Conservation (phyloP, 371 early-diverging fungal genomes). For the Dinochytrium kinnereticum region DNA sequence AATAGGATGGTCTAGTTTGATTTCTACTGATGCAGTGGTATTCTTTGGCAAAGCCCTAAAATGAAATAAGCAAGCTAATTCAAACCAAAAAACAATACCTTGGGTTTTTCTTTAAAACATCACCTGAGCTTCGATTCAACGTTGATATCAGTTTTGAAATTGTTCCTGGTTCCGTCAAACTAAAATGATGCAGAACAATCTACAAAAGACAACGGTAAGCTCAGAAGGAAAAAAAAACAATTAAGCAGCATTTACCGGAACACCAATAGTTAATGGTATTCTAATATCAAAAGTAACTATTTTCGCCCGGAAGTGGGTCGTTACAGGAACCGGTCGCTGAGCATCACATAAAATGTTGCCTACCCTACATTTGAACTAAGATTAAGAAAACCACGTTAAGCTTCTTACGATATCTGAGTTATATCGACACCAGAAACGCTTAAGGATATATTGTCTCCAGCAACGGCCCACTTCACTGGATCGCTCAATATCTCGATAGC, state of each 20-base stretch:
- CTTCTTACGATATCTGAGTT: constrained; percentile 69
- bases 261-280: constrained; percentile 91
- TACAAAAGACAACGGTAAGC: neutral
- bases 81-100: constrained; percentile 46
- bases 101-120: constrained; percentile 82
- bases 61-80: neutral
- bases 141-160: constrained; percentile 73
- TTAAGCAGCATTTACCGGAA: constrained; percentile 55
- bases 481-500: constrained; percentile 77
- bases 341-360: constrained; percentile 83
- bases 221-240: neutral
- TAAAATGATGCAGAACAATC: neutral
- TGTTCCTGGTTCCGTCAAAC: constrained; percentile 74
- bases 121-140: constrained; percentile 84
- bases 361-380: constrained; percentile 49
- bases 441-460: constrained; percentile 88
- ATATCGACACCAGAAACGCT: constrained; percentile 81
- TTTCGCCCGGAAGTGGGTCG: constrained; percentile 77
- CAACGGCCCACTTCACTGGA: constrained; percentile 83
- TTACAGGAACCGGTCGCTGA: constrained; percentile 70
- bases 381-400: neutral
- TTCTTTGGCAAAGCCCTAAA: constrained; percentile 74
- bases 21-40: constrained; percentile 82
- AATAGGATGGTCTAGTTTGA: constrained; percentile 71
- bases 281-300: constrained; percentile 91